A percentile compares a stretch with the other conserved stretches of the same genome.
These are phyloP conservation scores for Phyllachora maydis DNA, from an alignment of 2,329 filamentous ascomycete genomes.

Conservation along the genomic window DNA sequence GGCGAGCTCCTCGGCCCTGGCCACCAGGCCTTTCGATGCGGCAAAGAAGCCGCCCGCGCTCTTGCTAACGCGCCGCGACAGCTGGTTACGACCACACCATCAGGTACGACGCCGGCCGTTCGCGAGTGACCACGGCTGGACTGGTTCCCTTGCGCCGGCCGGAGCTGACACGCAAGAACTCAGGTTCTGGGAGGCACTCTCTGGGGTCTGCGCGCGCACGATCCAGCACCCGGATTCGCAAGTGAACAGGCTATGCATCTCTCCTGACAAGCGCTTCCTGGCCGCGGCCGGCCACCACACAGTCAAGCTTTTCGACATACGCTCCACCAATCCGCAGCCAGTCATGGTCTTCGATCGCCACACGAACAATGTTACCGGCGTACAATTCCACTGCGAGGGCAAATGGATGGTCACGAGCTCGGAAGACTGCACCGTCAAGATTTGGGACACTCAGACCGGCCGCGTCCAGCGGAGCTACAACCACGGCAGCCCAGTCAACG, in stretches of 20 bases:
- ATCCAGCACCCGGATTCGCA: conserved; percentile 97
- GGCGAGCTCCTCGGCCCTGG: neutral
- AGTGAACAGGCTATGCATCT: conserved; percentile 95
- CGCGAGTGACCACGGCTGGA: neutral
- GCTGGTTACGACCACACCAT: conserved; percentile 45
- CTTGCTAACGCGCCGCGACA: conserved; percentile 9
- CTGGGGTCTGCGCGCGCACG: conserved; percentile 91
- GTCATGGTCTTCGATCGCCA: conserved; percentile 91
- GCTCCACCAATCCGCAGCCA: conserved; percentile 89
- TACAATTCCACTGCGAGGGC: conserved; percentile 94
- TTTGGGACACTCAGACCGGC: conserved; percentile 81
- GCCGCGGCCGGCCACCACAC: conserved; percentile 63
- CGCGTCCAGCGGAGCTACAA: conserved; percentile 82
- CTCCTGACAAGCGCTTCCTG: conserved; percentile 90
- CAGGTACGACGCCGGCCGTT: conserved; percentile 17
- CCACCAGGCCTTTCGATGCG: conserved; percentile 1
- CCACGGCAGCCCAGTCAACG: conserved; percentile 77
- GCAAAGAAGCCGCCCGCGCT: too few species aligned
- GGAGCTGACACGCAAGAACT: conserved; percentile 1
- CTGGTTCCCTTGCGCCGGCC: neutral
- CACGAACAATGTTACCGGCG: conserved; percentile 85
- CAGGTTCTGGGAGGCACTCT: conserved; percentile 96
- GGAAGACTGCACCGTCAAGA: conserved; percentile 91
- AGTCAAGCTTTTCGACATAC: conserved; percentile 97
- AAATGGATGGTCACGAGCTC: conserved; percentile 99